These are phyloP conservation scores for Picochlorum sp. DNA, from an alignment of 139 green algal genomes.

Conservation along the genomic window DNA sequence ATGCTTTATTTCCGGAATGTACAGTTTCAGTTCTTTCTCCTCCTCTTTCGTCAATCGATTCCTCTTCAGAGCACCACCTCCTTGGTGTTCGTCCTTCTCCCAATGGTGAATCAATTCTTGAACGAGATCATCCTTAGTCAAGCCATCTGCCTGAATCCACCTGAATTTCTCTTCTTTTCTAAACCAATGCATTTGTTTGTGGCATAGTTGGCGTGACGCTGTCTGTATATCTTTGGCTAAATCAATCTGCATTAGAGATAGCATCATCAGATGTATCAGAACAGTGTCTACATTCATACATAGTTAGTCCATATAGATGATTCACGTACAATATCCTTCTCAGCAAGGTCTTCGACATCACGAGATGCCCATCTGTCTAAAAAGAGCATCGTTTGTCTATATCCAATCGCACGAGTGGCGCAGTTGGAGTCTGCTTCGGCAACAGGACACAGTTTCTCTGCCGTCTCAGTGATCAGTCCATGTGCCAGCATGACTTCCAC, in stretches of 20 bases:
- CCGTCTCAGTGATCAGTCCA: conserved; percentile 32
- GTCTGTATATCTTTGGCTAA: conserved; percentile 49
- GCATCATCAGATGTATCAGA: not conserved
- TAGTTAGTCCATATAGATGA: too few species aligned
- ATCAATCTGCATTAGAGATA: conserved; percentile 10
- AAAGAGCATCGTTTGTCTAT: conserved; percentile 45
- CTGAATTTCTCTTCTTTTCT: conserved; percentile 49
- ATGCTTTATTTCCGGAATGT: conserved; percentile 22
- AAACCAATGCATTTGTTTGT: conserved; percentile 76
- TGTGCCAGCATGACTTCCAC: conserved; percentile 70
- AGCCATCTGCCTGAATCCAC: conserved; percentile 39
- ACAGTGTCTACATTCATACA: not conserved
- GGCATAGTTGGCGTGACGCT: conserved; percentile 59
- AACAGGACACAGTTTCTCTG: conserved; percentile 39
- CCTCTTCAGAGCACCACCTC: conserved; percentile 22
- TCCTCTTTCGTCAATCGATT: conserved; percentile 34
- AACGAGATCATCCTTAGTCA: conserved; percentile 26
- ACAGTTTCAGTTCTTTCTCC: conserved; percentile 33
- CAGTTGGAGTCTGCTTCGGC: conserved; percentile 44
- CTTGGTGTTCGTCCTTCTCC: conserved; percentile 17
- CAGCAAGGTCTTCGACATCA: not conserved
- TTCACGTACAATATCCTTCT: not conserved
- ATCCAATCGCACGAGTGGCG: conserved; percentile 66
- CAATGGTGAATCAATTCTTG: conserved; percentile 27
- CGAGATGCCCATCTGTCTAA: conserved; percentile 14